phyloP scores from a whole-genome alignment of 768 basidiomycete species.

The Auricularia auricula-judae region DNA sequence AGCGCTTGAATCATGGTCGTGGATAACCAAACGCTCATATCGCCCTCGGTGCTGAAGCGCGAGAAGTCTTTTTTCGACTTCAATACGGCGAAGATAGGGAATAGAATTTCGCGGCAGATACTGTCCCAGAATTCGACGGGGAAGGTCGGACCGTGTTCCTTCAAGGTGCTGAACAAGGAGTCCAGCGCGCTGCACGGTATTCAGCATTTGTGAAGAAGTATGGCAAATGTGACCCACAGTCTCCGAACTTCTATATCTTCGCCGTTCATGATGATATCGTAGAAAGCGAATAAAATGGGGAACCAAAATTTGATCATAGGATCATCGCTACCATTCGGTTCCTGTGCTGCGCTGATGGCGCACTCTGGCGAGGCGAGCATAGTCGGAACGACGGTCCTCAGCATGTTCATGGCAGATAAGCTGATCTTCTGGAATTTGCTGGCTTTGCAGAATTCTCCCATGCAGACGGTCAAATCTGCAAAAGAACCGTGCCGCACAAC shows the following conservation, averaged over 20 bases:
- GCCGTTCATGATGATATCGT: constrained; percentile 99
- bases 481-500: constrained; percentile 92
- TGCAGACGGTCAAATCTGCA: constrained; percentile 90
- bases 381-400: constrained; percentile 82
- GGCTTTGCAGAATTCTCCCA: constrained; percentile 98
- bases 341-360: constrained; percentile 23
- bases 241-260: constrained; percentile 96
- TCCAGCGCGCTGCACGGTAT: constrained; percentile 68
- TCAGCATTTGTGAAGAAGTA: not conserved
- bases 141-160: constrained; percentile 77
- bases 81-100: constrained; percentile 95
- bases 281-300: constrained; percentile 94
- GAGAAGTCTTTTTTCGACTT: constrained; percentile 88
- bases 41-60: constrained; percentile 91
- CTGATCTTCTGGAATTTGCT: constrained; percentile 99
- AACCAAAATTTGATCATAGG: constrained; percentile 96
- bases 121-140: constrained; percentile 94
- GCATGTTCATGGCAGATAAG: constrained; percentile 91
- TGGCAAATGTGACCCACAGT: constrained; percentile 48
- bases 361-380: constrained; percentile 82
- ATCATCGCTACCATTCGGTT: constrained; percentile 40
- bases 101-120: constrained; percentile 90
- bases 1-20: constrained; percentile 99
- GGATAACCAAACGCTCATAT: constrained; percentile 98
- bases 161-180: constrained; percentile 88